Evolutionary conservation across 192 early-diverging fungal species (phyloP), one percentile per base, ranked within the genome.

Genomic region (Irineochytrium annulatum): DNA sequence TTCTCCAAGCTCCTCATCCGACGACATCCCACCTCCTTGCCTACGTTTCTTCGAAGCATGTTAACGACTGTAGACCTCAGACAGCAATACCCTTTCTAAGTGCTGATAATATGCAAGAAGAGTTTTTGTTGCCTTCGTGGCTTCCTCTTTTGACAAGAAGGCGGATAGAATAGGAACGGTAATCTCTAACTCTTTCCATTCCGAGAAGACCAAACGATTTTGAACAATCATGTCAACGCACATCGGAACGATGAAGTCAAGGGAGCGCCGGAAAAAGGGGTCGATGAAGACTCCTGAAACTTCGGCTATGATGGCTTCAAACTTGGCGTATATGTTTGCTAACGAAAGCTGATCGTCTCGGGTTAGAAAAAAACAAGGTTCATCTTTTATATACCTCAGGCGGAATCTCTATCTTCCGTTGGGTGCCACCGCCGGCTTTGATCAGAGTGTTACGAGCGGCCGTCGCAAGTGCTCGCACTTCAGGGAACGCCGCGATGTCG

Each of bases 401-500:
- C 2, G 62, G 62, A 44, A 63, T 34, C 3, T 20, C 37, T n/a
- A 27, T 20, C 22, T 24, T 41, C 0, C 8, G 16, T 28, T 32
- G 46, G n/a, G 43, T 63, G 22, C 69, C 77, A n/a, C 72, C 71
- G 28, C 70, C 77, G n/a, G 71, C 77, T 28, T 65, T 63, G 14
- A 74, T 37, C 29, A 89, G 65, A 39, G 89, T 90, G 55, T 74
- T 75, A 62, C 75, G 72, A 43, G 87, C 89, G 63, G 78, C 80
- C 60, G 82, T 68, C 3, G 78, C 78, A 26, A 77, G 60, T 3
- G 55, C 68, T 37, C 78, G 68, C 54, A 76, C 62, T 69, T 91
- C 89, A 31, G 89, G 89, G 69, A 84, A 83, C 34, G 87, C 81
- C 52, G 81, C 84, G 37, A 83, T 81, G 43, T 91, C 89, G 48